phyloP scores from a whole-genome alignment of 2,329 filamentous ascomycete genomes.

The Clarireedia monteithiana region DNA sequence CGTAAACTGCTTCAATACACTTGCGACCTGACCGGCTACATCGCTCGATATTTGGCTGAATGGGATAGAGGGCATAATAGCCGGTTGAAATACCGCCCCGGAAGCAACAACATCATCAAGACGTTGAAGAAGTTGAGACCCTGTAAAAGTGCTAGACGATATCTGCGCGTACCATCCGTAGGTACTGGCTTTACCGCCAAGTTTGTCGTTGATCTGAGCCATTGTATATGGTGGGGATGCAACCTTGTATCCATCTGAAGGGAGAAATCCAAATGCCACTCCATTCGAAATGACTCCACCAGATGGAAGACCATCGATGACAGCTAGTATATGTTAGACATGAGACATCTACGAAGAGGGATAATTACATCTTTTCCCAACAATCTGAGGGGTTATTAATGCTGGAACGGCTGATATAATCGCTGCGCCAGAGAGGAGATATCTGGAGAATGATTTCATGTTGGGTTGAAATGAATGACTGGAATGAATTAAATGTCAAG shows the following conservation, averaged over 20 bases:
- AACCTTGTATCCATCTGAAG: slow-evolving; percentile 7
- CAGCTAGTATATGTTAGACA: not conserved
- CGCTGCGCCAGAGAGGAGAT: not conserved
- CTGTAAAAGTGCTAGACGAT: not conserved
- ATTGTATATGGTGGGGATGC: slow-evolving; percentile 7
- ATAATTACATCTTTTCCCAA: not conserved
- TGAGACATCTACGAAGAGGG: not conserved
- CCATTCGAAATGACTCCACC: slow-evolving; percentile 7
- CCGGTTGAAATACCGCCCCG: slow-evolving; percentile 9
- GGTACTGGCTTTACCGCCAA: slow-evolving; percentile 5
- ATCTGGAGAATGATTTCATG: slow-evolving; percentile 4
- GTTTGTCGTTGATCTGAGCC: slow-evolving; percentile 5
- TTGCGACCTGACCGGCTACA: slow-evolving; percentile 5
- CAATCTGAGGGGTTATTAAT: not conserved
- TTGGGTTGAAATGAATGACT: not conserved
- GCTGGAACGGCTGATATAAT: not conserved
- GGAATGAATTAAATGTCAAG: not conserved
- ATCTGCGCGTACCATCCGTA: slow-evolving; percentile 10
- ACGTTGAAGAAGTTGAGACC: not conserved
- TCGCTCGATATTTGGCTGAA: slow-evolving; percentile 4
- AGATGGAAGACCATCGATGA: not conserved
- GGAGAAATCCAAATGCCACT: slow-evolving; percentile 10
- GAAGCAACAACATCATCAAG: slow-evolving; percentile 9
- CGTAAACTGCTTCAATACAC: slow-evolving; percentile 7
- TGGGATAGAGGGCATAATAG: slow-evolving; percentile 9